A percentile compares a stretch with the other conserved stretches of the same genome.
Conservation (phyloP, 1,284 basidiomycete genomes). For the Paramarasmius palmivorus region DNA sequence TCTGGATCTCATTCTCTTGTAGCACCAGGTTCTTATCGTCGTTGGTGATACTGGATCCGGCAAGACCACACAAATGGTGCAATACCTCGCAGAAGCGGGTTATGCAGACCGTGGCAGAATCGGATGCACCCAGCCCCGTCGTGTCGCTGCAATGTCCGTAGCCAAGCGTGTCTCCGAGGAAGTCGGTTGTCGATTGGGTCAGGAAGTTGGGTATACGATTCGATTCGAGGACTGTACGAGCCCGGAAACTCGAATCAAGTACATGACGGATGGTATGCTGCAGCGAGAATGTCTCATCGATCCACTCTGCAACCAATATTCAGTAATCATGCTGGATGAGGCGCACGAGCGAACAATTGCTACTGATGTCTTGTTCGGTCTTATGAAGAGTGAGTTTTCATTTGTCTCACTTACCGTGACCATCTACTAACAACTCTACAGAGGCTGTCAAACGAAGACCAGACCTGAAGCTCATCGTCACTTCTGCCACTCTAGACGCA, state of each 20-base stretch:
- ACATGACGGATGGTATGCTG: conserved; percentile 99
- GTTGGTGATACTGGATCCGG: conserved; percentile 95
- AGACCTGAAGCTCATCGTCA: conserved; percentile 97
- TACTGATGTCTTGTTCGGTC: conserved; percentile 96
- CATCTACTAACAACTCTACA: conserved; percentile 35
- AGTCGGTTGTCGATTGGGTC: conserved; percentile 93
- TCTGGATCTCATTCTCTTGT: conserved; percentile 24
- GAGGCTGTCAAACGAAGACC: conserved; percentile 93
- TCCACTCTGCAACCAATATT: conserved; percentile 90
- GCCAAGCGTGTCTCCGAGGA: conserved; percentile 98
- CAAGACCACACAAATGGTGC: conserved; percentile 94
- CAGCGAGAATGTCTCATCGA: conserved; percentile 96
- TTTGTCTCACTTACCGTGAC: neutral
- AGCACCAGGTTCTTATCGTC: conserved; percentile 95
- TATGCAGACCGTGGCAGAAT: conserved; percentile 88
- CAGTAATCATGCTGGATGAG: conserved; percentile 98
- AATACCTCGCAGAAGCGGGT: conserved; percentile 89
- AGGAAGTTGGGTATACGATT: conserved; percentile 98
- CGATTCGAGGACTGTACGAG: conserved; percentile 99
- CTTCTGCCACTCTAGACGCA: conserved; percentile 98
- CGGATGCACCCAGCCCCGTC: conserved; percentile 97
- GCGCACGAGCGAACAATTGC: conserved; percentile 98
- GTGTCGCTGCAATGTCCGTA: conserved; percentile 99
- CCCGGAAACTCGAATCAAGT: conserved; percentile 98
- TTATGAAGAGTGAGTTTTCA: conserved; percentile 83